These are phyloP conservation scores for Colletotrichum orchidophilum DNA, from an alignment of 2,329 filamentous ascomycete genomes.

Conservation along the genomic window DNA sequence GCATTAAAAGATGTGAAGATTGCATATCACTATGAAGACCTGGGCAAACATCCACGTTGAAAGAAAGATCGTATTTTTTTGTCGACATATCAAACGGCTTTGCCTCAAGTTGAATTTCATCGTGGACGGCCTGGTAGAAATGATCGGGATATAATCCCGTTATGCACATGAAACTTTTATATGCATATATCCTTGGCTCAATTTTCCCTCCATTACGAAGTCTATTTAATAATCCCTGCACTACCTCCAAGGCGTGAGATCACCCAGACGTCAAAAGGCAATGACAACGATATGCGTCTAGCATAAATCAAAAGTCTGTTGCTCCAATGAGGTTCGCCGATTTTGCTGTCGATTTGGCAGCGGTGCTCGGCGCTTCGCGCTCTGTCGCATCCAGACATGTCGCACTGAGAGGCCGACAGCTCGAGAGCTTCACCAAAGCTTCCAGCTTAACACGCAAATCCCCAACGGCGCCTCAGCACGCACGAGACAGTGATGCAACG, in stretches of 20 bases:
- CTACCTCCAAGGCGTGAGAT: neutral
- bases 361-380: slow-evolving; percentile 75
- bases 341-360: slow-evolving; percentile 74
- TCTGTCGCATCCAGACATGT: slow-evolving; percentile 72
- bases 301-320: neutral
- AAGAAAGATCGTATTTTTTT: neutral
- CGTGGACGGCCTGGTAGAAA: neutral
- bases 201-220: slow-evolving; percentile 32
- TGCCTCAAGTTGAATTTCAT: neutral
- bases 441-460: slow-evolving; percentile 50
- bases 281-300: neutral
- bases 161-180: neutral
- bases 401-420: slow-evolving; percentile 64
- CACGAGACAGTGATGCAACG: neutral
- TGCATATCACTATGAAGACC: too few species aligned
- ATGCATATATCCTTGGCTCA: slow-evolving; percentile 4
- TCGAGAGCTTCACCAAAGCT: slow-evolving; percentile 59
- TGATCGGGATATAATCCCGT: neutral
- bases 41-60: neutral
- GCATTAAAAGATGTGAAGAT: too few species aligned
- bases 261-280: neutral
- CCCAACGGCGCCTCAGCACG: slow-evolving; percentile 6
- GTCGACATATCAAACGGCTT: neutral
- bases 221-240: slow-evolving; percentile 6
- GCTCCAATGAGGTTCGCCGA: slow-evolving; percentile 68